Percentiles rank a stretch among this genome's conserved stretches.
phyloP scores from a whole-genome alignment of 2,329 filamentous ascomycete species.

The Tolypocladium tundrense region DNA sequence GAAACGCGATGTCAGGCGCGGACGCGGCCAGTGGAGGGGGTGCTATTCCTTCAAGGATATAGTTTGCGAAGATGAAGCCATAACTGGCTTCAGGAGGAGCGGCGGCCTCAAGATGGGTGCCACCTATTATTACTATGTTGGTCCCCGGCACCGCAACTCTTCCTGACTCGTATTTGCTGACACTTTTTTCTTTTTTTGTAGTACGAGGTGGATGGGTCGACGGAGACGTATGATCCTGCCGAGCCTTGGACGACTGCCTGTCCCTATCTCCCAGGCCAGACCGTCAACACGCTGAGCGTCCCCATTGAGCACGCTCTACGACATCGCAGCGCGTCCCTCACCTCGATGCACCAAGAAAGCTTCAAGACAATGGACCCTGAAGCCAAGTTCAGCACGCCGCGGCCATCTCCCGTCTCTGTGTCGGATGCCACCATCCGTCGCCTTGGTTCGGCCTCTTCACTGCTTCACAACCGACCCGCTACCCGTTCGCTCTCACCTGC shows the following conservation, averaged over 20 bases:
- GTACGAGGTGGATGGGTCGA: slow-evolving; percentile 74
- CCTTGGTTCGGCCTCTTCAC: slow-evolving; percentile 19
- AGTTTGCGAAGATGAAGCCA: slow-evolving; percentile 62
- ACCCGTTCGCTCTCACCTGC: slow-evolving; percentile 37
- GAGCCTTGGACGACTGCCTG: slow-evolving; percentile 69
- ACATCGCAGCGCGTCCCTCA: slow-evolving; percentile 55
- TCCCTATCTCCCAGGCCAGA: slow-evolving; percentile 79
- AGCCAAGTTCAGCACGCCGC: slow-evolving; percentile 64
- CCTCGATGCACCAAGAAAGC: slow-evolving; percentile 45
- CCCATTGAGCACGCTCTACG: slow-evolving; percentile 57
- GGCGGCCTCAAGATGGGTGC: slow-evolving; percentile 86
- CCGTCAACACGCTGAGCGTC: slow-evolving; percentile 74
- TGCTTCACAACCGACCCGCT: slow-evolving; percentile 27
- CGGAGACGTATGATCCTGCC: slow-evolving; percentile 64
- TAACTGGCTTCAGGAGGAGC: slow-evolving; percentile 40
- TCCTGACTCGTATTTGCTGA: background rate
- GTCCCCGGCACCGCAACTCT: slow-evolving; percentile 21
- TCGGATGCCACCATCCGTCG: slow-evolving; percentile 12
- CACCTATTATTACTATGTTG: slow-evolving; percentile 92
- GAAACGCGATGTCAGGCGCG: slow-evolving; percentile 67
- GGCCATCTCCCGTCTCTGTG: slow-evolving; percentile 36
- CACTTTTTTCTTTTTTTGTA: slow-evolving; percentile 22
- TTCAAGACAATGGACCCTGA: slow-evolving; percentile 68
- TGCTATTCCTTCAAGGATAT: slow-evolving; percentile 83
- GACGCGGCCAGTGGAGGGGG: slow-evolving; percentile 71